Base-by-base conservation (phyloP, 1,139 yeast species). In the Scheffersomyces segobiensis region DNA sequence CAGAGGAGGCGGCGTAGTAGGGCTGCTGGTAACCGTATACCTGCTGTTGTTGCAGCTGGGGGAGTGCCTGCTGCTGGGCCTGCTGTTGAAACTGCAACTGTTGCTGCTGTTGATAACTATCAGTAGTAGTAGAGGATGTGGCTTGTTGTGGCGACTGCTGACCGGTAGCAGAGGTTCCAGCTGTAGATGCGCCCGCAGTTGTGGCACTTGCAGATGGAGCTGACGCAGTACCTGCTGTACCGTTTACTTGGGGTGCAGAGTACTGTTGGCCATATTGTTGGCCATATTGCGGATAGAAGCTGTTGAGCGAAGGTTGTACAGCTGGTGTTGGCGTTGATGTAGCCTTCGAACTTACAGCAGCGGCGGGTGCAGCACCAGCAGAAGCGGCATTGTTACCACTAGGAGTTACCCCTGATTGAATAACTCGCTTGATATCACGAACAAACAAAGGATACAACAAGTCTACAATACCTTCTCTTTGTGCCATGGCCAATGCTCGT, bases 401-500 rank as follows among this genome's bases (percentile, higher is more conserved):
- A 19, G 84, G 83, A n/a, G 82, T 79, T 12, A 80, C 82, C 10
- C 84, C 84, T 1, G 83, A 79, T 63, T 79, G 87, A 57, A 89
- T 85, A 49, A 87, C 88, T 67, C 86, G 74, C 71, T 90, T 90
- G 67, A 92, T 91, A 72, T 93, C 97, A 63, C 91, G 85, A 52
- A 92, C 97, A 75, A 93, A 92, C 62, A 93, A 80, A 1, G 98
- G 98, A 71, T 91, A 93, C 63, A 93, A 81, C 63, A 88, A 72
- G 70, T 93, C 97, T 50, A 89, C 92, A 60, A 93, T 92, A 53
- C 91, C 89, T 74, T 93, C 98, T 65, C 91, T 82, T 75, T 91
- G 93, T 46, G 98, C 97, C 87, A 93, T 89, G 32, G 91, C 90
- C 55, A 91, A 79, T 0, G 98, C 98, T 56, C 98, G 82, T 65